phyloP scores from a whole-genome alignment of 2,329 filamentous ascomycete genomes.

The Paecilomyces sp. region DNA sequence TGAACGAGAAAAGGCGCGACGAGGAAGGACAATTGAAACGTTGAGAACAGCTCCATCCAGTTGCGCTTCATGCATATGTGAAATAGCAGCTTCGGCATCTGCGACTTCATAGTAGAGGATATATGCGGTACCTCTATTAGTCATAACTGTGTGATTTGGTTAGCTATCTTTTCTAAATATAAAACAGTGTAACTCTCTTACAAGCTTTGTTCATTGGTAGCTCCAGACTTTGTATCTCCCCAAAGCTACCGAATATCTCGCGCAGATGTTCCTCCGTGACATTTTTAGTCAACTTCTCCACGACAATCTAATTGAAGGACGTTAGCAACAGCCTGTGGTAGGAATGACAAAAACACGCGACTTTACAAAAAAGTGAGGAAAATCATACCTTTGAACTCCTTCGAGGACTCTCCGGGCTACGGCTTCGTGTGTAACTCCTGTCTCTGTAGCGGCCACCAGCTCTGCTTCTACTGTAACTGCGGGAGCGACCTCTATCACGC shows the following conservation, averaged over 20 bases:
- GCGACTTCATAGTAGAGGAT: constrained; percentile 71
- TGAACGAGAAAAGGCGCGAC: constrained; percentile 71
- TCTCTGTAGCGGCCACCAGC: constrained; percentile 31
- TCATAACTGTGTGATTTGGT: constrained; percentile 55
- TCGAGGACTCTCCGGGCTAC: constrained; percentile 16
- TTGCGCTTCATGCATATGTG: constrained; percentile 97
- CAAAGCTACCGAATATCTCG: constrained; percentile 89
- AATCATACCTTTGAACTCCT: constrained; percentile 17
- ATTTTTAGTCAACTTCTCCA: constrained; percentile 93
- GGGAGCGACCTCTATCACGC: constrained; percentile 19
- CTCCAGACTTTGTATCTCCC: constrained; percentile 77
- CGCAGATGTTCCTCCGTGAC: constrained; percentile 80
- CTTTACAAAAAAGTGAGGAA: not conserved
- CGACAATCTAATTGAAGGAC: constrained; percentile 63
- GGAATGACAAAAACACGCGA: not conserved
- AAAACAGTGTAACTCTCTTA: constrained; percentile 37
- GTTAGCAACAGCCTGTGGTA: not conserved
- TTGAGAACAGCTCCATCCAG: constrained; percentile 75
- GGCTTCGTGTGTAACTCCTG: constrained; percentile 28
- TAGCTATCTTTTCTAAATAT: constrained; percentile 2
- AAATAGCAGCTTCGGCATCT: constrained; percentile 80
- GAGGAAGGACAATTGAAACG: constrained; percentile 81
- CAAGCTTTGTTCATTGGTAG: constrained; percentile 83
- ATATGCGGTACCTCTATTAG: constrained; percentile 89
- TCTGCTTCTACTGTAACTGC: constrained; percentile 34